Evolutionary conservation across 2,329 filamentous ascomycete species (phyloP), one percentile per base, ranked within the genome.

Genomic region (Ampelomyces quisqualis): DNA sequence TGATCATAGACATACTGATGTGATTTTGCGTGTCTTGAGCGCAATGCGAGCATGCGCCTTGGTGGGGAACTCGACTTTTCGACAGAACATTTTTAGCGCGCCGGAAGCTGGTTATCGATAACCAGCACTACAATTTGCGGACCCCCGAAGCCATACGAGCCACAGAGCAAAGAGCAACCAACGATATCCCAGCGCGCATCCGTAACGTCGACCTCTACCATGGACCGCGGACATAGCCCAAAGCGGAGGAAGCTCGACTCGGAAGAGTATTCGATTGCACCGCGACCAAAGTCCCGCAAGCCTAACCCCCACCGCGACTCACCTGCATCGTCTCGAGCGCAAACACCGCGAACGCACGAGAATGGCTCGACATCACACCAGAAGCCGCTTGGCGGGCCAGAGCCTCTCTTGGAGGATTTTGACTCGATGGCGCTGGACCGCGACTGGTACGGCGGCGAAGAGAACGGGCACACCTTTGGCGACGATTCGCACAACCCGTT

Each of bases 401-500:
- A 86, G 57, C 76, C 80, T 2, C 72, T 74, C 10, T 75, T 82
- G 10, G 75, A 78, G 22, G 78, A 85, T 26, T 81, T 88, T 47
- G 88, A 94, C 49, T 79, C 82, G 13, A 79, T 79, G 48, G 87
- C 84, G 7, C 75, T 95, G 39, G 90, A 96, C 64, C 82, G 90
- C 47, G 90, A 95, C 68, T 96, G 90, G 90, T 96, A 96, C 60
- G 84, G 82, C 15, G 88, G 87, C 33, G 90, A 94, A 60, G 90
- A 95, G 64, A 82, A 85, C 42, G 87, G 85, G 18, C 87, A 94
- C 60, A 86, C 85, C 0, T 88, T 95, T 58, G 90, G 90, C 51
- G 90, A 95, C 62, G 90, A 96, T 49, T 78, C 83, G n/a, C 90
- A 95, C 68, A 94, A 95, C 61, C 90, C 90, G 0, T 95, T 95